Evolutionary conservation across 179 eudicot species (phyloP).

Genomic region (Actinidia arguta): DNA sequence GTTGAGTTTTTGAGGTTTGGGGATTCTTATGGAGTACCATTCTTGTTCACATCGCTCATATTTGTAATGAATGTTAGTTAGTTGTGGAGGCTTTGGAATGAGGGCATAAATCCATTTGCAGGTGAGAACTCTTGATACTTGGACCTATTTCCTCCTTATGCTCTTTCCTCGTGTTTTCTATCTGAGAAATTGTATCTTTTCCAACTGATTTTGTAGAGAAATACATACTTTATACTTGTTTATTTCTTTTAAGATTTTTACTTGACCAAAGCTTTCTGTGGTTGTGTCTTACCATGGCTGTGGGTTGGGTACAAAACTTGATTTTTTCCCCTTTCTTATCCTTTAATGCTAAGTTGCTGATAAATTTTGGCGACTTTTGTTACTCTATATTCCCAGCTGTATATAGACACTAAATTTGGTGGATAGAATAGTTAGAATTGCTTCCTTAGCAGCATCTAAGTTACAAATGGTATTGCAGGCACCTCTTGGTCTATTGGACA

Average conservation of each 20-base stretch:
- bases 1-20: slow-evolving; percentile 26
- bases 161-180: neutral
- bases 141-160: no score
- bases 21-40: slow-evolving; percentile 14
- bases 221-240: neutral
- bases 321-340: neutral
- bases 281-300: neutral
- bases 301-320: neutral
- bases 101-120: slow-evolving; percentile 10
- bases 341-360: slow-evolving; percentile 4
- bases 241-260: neutral
- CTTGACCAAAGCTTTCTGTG: neutral
- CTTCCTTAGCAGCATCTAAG: slow-evolving; percentile 23
- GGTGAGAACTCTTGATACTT: slow-evolving; percentile 10
- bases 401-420: slow-evolving; percentile 16
- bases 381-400: neutral
- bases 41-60: slow-evolving; percentile 13
- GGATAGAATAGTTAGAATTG: slow-evolving; percentile 26
- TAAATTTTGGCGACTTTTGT: neutral
- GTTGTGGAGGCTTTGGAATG: slow-evolving; percentile 19
- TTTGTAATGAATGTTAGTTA: slow-evolving; percentile 13
- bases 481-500: slow-evolving; percentile 19
- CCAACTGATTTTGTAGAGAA: neutral
- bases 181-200: neutral
- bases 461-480: slow-evolving; percentile 38